These are phyloP conservation scores for Phoenix roebelenii DNA, from an alignment of 176 grass and related monocot species.

Conservation along the genomic window DNA sequence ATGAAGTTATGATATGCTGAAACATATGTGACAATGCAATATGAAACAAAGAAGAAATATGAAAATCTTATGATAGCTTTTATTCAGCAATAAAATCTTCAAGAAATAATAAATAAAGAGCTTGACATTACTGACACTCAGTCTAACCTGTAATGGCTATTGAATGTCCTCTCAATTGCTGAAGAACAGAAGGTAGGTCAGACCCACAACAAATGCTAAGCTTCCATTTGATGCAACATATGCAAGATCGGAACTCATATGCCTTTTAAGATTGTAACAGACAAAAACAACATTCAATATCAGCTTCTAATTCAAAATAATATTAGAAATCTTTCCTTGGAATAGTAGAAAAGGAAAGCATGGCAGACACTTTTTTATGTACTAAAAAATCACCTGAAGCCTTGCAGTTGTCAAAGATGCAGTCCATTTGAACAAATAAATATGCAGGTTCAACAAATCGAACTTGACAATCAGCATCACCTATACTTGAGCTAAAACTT, in stretches of 20 bases:
- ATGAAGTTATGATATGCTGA: too few species aligned
- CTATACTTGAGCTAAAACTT: constrained; percentile 58
- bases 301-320: constrained; percentile 1
- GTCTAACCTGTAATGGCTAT: constrained; percentile 91
- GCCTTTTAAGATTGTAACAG: constrained; percentile 75
- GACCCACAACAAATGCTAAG: constrained; percentile 77
- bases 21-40: too few species aligned
- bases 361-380: too few species aligned
- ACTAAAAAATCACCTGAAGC: constrained; percentile 50
- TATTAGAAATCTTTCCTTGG: not conserved
- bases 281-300: constrained; percentile 18
- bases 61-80: too few species aligned
- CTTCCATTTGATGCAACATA: constrained; percentile 90
- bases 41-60: too few species aligned
- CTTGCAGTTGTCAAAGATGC: constrained; percentile 93
- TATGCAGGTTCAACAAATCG: constrained; percentile 61
- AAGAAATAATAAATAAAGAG: not conserved
- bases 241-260: constrained; percentile 72
- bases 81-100: too few species aligned
- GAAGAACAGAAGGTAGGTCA: constrained; percentile 64
- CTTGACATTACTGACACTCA: constrained; percentile 7
- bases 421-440: constrained; percentile 99
- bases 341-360: too few species aligned
- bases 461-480: constrained; percentile 52
- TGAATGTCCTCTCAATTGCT: constrained; percentile 76